Conservation (phyloP, 768 basidiomycete genomes). For the Mycena amicta region DNA sequence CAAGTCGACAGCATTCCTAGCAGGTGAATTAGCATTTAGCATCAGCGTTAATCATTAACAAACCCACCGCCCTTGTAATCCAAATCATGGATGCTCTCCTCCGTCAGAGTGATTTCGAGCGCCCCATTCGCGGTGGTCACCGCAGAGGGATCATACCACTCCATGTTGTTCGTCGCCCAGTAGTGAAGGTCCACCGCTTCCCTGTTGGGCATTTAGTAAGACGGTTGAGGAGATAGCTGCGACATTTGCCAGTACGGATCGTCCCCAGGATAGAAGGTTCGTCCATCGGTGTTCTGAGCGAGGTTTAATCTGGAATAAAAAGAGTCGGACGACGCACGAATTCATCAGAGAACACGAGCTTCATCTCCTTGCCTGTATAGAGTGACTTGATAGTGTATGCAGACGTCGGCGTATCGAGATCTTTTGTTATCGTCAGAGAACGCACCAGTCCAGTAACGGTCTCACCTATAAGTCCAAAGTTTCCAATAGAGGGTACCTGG, state of each 20-base stretch:
- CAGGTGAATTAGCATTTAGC: too few species aligned
- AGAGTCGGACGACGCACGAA: background rate
- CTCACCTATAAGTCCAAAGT: slow-evolving; percentile 9
- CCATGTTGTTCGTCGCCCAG: slow-evolving; percentile 52
- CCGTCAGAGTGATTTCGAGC: slow-evolving; percentile 72
- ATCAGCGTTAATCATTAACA: too few species aligned
- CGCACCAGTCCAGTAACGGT: slow-evolving; percentile 39
- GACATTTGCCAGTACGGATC: slow-evolving; percentile 43
- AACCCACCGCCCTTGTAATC: slow-evolving; percentile 76
- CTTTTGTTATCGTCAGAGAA: slow-evolving; percentile 60
- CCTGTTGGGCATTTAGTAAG: slow-evolving; percentile 52
- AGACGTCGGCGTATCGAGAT: slow-evolving; percentile 69
- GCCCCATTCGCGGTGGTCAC: slow-evolving; percentile 73
- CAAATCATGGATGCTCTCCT: slow-evolving; percentile 68
- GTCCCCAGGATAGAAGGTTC: slow-evolving; percentile 57
- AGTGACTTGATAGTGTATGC: slow-evolving; percentile 56
- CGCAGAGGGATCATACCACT: slow-evolving; percentile 62
- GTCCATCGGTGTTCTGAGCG: slow-evolving; percentile 83
- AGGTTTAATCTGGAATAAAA: slow-evolving; percentile 54
- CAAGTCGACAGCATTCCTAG: slow-evolving; percentile 60
- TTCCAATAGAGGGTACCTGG: slow-evolving; percentile 37
- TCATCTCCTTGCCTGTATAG: slow-evolving; percentile 50
- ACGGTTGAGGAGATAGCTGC: slow-evolving; percentile 47
- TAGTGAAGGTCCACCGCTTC: slow-evolving; percentile 83
- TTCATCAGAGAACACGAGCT: slow-evolving; percentile 63